Evolutionary conservation across 2,329 filamentous ascomycete species (phyloP), one percentile per base, ranked within the genome.

Genomic region (Phialemonium atrogriseum): DNA sequence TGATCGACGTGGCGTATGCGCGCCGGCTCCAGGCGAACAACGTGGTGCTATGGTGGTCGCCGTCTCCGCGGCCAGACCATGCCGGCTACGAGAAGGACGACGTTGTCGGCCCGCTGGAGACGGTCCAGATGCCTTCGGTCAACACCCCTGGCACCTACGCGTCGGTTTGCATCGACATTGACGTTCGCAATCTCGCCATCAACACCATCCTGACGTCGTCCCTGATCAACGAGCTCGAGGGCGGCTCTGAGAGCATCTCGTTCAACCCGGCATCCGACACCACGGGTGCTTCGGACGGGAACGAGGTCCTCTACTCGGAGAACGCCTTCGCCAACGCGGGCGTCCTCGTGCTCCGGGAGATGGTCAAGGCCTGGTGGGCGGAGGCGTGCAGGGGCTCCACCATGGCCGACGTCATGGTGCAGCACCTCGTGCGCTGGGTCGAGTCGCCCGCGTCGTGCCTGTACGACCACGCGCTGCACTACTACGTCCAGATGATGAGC

Each of bases 401-500:
- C 24, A 95, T 98, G 86, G 93, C 93, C 1, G 91, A 98, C 58
- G 78, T 96, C 33, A 86, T 99, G 68, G 91, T 99, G 1, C 88
- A 94, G 51, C 89, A 98, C 57, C 71, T 99, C 5, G 86, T 98
- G 13, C 83, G 93, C 41, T 99, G 93, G 93, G 87, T 96, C 2
- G 87, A 94, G 54, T 91, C 80, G 40, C 85, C 89, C 0, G 82
- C 84, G 29, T 95, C 88, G 0, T 95, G 89, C 59, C 78, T 99
- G 35, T 98, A 96, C 52, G 93, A 99, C 58, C 78, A 84, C 5
- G 86, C 88, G 5, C 60, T 99, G 41, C 87, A 96, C 51, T 91
- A 94, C 64, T 96, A 98, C 50, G 88, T 99, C 33, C 89, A 95
- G 55, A 91, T 95, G 77, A 93, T 98, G 82, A 94, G 87, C 20